Conservation (phyloP, 257 asterid genomes). For the Nicotiana otophora region DNA sequence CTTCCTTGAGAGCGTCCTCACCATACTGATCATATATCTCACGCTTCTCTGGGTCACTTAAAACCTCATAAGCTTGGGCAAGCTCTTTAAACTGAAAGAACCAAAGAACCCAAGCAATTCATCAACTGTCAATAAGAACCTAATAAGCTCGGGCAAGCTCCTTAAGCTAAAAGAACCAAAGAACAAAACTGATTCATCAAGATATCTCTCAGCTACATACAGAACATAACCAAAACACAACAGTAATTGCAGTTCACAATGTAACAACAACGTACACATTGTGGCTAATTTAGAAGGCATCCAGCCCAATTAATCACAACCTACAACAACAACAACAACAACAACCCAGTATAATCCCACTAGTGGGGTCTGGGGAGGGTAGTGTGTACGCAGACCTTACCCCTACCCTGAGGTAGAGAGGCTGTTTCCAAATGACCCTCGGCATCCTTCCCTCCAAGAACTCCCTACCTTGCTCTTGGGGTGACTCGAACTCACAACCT, state of each 20-base stretch:
- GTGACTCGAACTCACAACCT: no score
- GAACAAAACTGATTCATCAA: background rate
- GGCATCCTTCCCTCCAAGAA: no score
- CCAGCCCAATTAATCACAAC: background rate
- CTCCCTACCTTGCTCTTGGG: no score
- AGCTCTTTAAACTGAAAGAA: slow-evolving; percentile 68
- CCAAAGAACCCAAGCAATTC: background rate
- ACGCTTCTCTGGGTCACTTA: slow-evolving; percentile 80
- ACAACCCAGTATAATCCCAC: no score
- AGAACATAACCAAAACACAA: background rate
- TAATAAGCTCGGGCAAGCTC: background rate
- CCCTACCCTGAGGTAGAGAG: no score
- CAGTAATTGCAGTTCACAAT: background rate
- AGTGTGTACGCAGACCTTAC: no score
- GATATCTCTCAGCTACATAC: background rate
- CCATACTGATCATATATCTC: slow-evolving; percentile 88
- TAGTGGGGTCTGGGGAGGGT: no score
- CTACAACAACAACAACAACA: no score
- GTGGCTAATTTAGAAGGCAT: background rate
- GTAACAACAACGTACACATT: background rate
- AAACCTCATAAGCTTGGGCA: slow-evolving; percentile 81
- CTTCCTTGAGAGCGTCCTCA: slow-evolving; percentile 91
- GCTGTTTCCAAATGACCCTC: no score
- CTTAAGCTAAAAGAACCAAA: background rate
- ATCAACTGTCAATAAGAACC: background rate